Percentiles rank a stretch among this genome's conserved stretches.
Evolutionary conservation across 345 rosid species (phyloP).

Genomic region (Hevea brasiliensis): DNA sequence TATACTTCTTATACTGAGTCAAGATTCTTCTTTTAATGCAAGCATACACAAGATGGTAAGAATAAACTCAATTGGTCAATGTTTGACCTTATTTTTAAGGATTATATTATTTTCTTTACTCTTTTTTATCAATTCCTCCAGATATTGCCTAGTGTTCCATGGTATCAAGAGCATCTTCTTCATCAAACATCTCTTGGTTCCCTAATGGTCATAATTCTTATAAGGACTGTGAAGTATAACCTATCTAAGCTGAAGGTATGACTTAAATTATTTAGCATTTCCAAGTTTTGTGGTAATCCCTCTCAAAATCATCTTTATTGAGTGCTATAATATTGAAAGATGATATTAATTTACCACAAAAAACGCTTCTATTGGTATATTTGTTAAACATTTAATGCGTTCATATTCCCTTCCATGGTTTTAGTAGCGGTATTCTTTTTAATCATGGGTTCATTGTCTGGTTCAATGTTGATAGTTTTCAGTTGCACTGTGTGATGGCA

Average conservation of each 20-base stretch:
- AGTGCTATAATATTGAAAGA: neutral
- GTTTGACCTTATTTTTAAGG: conserved; percentile 11
- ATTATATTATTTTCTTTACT: conserved; percentile 19
- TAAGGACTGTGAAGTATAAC: conserved; percentile 95
- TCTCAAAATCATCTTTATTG: conserved; percentile 2
- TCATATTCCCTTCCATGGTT: neutral
- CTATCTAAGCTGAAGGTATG: conserved; percentile 96
- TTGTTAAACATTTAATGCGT: neutral
- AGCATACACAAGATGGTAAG: conserved; percentile 92
- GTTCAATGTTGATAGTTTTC: neutral
- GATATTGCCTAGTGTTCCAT: conserved; percentile 84
- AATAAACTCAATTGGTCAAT: conserved; percentile 10
- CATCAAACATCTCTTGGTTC: conserved; percentile 97
- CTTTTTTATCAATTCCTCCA: conserved; percentile 17
- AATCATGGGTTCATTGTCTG: neutral
- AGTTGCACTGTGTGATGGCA: neutral
- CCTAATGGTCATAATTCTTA: conserved; percentile 78
- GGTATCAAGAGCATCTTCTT: conserved; percentile 97
- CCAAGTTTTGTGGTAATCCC: neutral
- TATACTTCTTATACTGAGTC: conserved; percentile 95
- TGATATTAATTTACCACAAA: neutral
- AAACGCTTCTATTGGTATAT: neutral
- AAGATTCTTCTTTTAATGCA: conserved; percentile 92
- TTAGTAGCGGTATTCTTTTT: too few relatives aligned
- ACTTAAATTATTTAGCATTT: conserved; percentile 19